Evolutionary conservation across 148 eudicot genomes (phyloP), one percentile per base, ranked within the genome.

Genomic region (Rhododendron simsii): DNA sequence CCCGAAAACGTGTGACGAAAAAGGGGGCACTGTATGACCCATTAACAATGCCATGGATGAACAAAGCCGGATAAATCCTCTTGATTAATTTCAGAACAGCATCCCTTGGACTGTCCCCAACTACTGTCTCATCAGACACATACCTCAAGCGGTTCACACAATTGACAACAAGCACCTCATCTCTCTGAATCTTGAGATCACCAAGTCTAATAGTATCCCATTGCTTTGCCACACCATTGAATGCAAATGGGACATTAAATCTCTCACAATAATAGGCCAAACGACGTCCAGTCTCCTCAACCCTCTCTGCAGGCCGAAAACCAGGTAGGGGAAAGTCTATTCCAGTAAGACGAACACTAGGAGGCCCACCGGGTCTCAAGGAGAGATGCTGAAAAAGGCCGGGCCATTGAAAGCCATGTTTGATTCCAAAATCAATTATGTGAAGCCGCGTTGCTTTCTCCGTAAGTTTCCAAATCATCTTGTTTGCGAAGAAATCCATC

Each of bases 391-490:
- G 92, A n/a, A 94, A 89, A 8, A 94, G 88, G 81, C 91, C 87
- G 0, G 98, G 98, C 94, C 95, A 94, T 83, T 94, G 98, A 63
- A 91, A 92, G 4, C 98, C 98, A 65, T 90, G 87, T 26, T 84
- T 73, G 33, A 93, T 93, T 12, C 95, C 98, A n/a, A 93, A 91
- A 90, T 93, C 95, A 44, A 95, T 89, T 11, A 93, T 88, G 75
- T 92, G 94, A 15, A 93, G 87, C 47, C 83, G 89, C 16, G 91
- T 78, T 61, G 91, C 89, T 7, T 73, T 83, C 67, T 85, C 35
- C 10, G 91, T 89, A 51, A 90, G 53, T 65, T 91, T 89, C 48
- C 28, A 81, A 45, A 92, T 94, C 28, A 93, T 84, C 67, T 88
- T 88, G 88, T 95, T 92, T 1, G 95, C 96, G n/a, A 88, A 80